Percentiles rank a stretch among this genome's conserved stretches.
Evolutionary conservation across 1,284 basidiomycete genomes (phyloP).

Genomic region (Malassezia restricta): DNA sequence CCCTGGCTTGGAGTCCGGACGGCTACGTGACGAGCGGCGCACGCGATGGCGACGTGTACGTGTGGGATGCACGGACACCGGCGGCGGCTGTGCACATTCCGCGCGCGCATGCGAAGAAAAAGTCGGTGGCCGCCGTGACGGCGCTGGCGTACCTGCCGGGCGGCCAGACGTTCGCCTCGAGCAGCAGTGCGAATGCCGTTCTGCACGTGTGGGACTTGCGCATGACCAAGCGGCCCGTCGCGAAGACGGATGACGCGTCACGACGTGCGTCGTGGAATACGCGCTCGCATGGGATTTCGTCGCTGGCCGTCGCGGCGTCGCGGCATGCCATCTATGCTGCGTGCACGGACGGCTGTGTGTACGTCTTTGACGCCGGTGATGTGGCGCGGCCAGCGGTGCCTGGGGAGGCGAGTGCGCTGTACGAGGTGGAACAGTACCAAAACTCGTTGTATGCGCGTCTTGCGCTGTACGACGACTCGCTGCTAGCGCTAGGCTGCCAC

Average conservation of each 20-base stretch:
- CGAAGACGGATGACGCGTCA: slow-evolving; percentile 18
- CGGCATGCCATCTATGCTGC: slow-evolving; percentile 23
- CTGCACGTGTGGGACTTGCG: slow-evolving; percentile 43
- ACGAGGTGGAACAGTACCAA: slow-evolving; percentile 27
- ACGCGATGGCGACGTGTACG: slow-evolving; percentile 35
- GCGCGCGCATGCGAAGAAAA: slow-evolving; percentile 23
- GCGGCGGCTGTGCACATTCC: slow-evolving; percentile 29
- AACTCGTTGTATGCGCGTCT: slow-evolving; percentile 41
- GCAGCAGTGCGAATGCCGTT: slow-evolving; percentile 30
- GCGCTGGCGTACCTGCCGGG: slow-evolving; percentile 26
- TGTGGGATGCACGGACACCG: slow-evolving; percentile 29
- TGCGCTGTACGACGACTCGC: slow-evolving; percentile 33
- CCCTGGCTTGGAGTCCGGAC: slow-evolving; percentile 34
- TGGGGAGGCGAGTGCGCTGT: slow-evolving; percentile 13
- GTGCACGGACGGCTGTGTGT: slow-evolving; percentile 30
- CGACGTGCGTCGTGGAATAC: slow-evolving; percentile 10
- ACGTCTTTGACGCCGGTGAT: slow-evolving; percentile 2
- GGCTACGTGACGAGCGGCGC: slow-evolving; percentile 25
- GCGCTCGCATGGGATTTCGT: slow-evolving; percentile 37
- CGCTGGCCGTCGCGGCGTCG: slow-evolving; percentile 22
- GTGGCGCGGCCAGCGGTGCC: neutral
- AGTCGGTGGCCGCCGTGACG: slow-evolving; percentile 24
- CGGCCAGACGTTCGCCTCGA: slow-evolving; percentile 24
- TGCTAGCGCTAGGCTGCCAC: slow-evolving; percentile 39
- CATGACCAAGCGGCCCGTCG: neutral